These are phyloP conservation scores for Dendrobium huoshanense DNA, from an alignment of 106 monocot species.

Conservation along the genomic window DNA sequence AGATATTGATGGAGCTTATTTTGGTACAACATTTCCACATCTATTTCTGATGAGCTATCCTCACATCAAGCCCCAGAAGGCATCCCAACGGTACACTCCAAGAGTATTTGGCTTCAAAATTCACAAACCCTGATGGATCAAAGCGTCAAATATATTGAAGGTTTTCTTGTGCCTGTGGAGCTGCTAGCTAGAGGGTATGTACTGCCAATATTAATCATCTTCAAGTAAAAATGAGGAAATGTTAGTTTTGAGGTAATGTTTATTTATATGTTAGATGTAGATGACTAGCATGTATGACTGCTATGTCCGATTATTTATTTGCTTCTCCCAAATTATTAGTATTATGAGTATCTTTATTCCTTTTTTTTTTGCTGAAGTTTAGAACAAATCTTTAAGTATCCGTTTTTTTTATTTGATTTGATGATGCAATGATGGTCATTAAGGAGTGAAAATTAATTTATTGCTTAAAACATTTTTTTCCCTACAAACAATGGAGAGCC, in stretches of 20 bases:
- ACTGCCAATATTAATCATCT: not conserved
- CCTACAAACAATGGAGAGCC: no score
- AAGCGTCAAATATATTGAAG: not conserved
- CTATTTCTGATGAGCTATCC: slow-evolving; percentile 15
- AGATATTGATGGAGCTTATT: slow-evolving; percentile 17
- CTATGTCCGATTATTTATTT: not conserved
- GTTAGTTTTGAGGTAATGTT: not conserved
- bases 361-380: no score
- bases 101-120: slow-evolving; percentile 19
- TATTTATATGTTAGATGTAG: not conserved
- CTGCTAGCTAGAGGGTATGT: no score
- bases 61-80: slow-evolving; percentile 9
- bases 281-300: no score
- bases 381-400: no score
- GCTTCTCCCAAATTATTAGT: not conserved
- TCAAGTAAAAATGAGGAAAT: not conserved
- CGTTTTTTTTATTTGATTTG: no score
- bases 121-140: slow-evolving; percentile 12
- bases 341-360: not conserved
- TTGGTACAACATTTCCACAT: slow-evolving; percentile 19
- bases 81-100: slow-evolving; percentile 17
- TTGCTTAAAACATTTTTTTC: no score
- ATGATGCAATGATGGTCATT: no score
- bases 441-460: no score
- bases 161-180: not conserved